Base-by-base conservation (phyloP, 768 basidiomycete genomes). In the Mrakia gelida region DNA sequence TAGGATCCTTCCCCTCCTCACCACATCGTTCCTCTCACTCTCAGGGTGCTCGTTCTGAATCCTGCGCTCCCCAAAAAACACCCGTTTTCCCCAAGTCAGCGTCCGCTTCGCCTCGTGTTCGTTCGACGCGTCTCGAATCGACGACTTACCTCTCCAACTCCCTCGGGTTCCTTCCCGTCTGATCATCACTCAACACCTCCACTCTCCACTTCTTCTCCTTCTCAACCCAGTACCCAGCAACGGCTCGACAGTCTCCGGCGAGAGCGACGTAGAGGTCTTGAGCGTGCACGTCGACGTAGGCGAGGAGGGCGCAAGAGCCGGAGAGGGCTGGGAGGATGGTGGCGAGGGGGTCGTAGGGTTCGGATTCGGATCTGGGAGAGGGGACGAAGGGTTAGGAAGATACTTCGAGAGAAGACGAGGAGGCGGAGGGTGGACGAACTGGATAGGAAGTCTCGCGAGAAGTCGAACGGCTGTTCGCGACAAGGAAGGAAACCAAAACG, bases 171-270 rank as follows among this genome's bases (percentile, higher is more conserved):
- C 93, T 89, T 56, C 94, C 97, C 10, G 95, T 98, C 86, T 98
- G 95, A 82, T 98, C 97, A 84, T 98, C 94, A 41, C 89, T 93
- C 79, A 99, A 87, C n/a, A 93, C 93, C 83, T 97, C 94, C 43
- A 95, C 92, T 67, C 90, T 89, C 97, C 97, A 99, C 73, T 86
- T 87, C 16, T 92, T 92, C 5, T 89, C 90, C 80, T 90, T 88
- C 3, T 72, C 38, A 80, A 93, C 90, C 92, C 92, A 95, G 54
- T 93, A 88, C 28, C 97, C 97, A 30, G 96, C 95, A 9, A 99
- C 94, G 18, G 97, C 97, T 70, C 97, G 89, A 82, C 93, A 92
- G 83, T 99, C 97, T 0, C 97, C 97, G 7, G 94, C 91, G 81
- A 91, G 90, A 13, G 96, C 96, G 49, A 98, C 90, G 81, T 97